Evolutionary conservation across 352 stramenopile genomes (phyloP), one percentile per base, ranked within the genome.

Genomic region (Globisporangium perplexum): DNA sequence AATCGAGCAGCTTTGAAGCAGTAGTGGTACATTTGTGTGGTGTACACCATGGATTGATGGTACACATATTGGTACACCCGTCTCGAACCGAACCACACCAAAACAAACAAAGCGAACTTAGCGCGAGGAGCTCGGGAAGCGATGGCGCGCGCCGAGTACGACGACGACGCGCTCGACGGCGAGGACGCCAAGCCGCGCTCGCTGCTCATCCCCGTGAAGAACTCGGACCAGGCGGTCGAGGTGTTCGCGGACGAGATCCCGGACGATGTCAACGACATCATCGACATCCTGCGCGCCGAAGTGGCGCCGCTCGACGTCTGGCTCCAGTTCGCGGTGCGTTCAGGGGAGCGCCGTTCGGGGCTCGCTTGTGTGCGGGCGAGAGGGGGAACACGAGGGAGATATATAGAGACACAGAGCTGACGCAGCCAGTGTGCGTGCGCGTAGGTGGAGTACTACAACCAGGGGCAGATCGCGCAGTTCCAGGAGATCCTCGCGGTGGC

Each of bases 181-280:
- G 49, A 56, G 31, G 45, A 64, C 18, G 68, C 55, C 36, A 73
- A 76, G 66, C 66, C 63, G 66, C 79, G 83, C 23, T 88, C 83
- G 61, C 77, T 96, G 58, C 64, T 93, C 52, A 96, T 96, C 71
- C 88, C 88, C 47, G 88, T 96, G 10, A 91, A 95, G 55, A 95
- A 95, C 71, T 93, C 83, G 61, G 62, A 92, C 63, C 75, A 96
- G 62, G 80, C 68, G n/a, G 86, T 96, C 44, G 85, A 96, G 52
- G 86, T 96, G 41, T 96, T 88, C 60, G 78, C 85, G 22, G 86
- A 96, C 53, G 88, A 96, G 60, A 75, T 96, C 17, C 88, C 88
- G 0, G 83, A 90, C 20, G 88, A 96, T 53, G 85, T 93, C 10
- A 95, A 93, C 65, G 86, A 96, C 59, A 93, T 96, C 57, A 94